A percentile compares a stretch with the other conserved stretches of the same genome.
Evolutionary conservation across 495 filamentous ascomycete species (phyloP).

Genomic region (Hypoxylon trugodes): DNA sequence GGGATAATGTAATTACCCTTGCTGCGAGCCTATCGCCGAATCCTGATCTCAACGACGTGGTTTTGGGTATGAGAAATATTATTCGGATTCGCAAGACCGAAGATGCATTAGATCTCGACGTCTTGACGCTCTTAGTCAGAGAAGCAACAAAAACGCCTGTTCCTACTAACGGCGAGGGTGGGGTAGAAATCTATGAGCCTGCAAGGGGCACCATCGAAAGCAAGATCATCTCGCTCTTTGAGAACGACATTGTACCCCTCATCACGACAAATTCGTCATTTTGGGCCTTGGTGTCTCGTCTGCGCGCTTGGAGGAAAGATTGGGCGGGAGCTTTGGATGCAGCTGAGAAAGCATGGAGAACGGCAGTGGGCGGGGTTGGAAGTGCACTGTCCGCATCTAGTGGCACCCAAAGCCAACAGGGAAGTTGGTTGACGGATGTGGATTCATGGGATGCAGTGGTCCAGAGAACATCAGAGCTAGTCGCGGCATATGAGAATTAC

Average conservation of each 20-base stretch:
- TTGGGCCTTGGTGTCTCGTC: slow-evolving; percentile 75
- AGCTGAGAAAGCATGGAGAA: slow-evolving; percentile 89
- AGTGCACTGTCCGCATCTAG: slow-evolving; percentile 24
- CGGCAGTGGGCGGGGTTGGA: slow-evolving; percentile 58
- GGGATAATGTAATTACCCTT: slow-evolving; percentile 93
- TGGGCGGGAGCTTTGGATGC: slow-evolving; percentile 77
- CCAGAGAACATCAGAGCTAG: slow-evolving; percentile 69
- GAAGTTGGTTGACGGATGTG: slow-evolving; percentile 55
- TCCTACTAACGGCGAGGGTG: slow-evolving; percentile 49
- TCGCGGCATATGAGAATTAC: slow-evolving; percentile 71
- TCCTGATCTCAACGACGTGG: slow-evolving; percentile 74
- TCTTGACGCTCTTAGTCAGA: slow-evolving; percentile 74
- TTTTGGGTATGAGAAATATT: slow-evolving; percentile 74
- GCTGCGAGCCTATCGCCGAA: slow-evolving; percentile 74
- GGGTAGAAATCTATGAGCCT: slow-evolving; percentile 49
- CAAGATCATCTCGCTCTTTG: slow-evolving; percentile 74
- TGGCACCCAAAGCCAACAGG: slow-evolving; percentile 36
- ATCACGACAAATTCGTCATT: slow-evolving; percentile 81
- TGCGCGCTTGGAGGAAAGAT: slow-evolving; percentile 74
- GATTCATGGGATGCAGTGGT: slow-evolving; percentile 68
- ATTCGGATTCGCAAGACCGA: slow-evolving; percentile 81
- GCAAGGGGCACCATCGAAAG: slow-evolving; percentile 57
- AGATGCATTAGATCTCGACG: slow-evolving; percentile 75
- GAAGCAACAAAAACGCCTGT: slow-evolving; percentile 62
- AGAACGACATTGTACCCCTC: slow-evolving; percentile 75